A percentile compares a stretch with the other conserved stretches of the same genome.
These are phyloP conservation scores for Calcarisporium arbuscula DNA, from an alignment of 2,329 filamentous ascomycete species.

Conservation along the genomic window DNA sequence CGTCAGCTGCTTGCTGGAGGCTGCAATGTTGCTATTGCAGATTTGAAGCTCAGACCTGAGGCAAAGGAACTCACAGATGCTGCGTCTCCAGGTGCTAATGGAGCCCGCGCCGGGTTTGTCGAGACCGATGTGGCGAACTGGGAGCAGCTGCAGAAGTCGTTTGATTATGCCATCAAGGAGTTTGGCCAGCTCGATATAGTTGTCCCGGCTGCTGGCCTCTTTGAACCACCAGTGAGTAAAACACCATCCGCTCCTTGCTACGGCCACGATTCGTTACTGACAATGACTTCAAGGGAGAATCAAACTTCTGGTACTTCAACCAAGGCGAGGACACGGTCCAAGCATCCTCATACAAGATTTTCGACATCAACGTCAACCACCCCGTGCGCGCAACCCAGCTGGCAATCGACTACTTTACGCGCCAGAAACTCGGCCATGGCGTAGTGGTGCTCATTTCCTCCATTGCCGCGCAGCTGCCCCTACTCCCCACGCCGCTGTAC, in stretches of 20 bases:
- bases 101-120: conserved; percentile 23
- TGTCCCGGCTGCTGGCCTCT: conserved; percentile 4
- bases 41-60: conserved; percentile 26
- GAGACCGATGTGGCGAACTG: conserved; percentile 30
- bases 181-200: conserved; percentile 7
- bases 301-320: conserved; percentile 4
- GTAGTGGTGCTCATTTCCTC: conserved; percentile 20
- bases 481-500: conserved; percentile 20
- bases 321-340: conserved; percentile 4
- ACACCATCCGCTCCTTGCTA: no score
- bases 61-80: conserved; percentile 9
- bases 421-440: conserved; percentile 11
- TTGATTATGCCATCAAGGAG: conserved; percentile 15
- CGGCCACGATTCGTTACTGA: no score
- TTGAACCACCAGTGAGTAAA: conserved; percentile 5
- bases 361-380: conserved; percentile 25
- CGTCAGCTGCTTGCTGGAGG: conserved; percentile 22
- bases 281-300: conserved; percentile 3
- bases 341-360: conserved; percentile 4
- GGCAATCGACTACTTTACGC: conserved; percentile 20
- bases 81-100: conserved; percentile 5
- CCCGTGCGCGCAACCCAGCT: conserved; percentile 24
- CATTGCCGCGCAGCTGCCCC: conserved; percentile 18
- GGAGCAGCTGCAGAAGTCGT: conserved; percentile 21
- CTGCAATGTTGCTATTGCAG: conserved; percentile 31